These are phyloP conservation scores for Vitis riparia DNA, from an alignment of 164 flowering plant genomes.

Conservation along the genomic window DNA sequence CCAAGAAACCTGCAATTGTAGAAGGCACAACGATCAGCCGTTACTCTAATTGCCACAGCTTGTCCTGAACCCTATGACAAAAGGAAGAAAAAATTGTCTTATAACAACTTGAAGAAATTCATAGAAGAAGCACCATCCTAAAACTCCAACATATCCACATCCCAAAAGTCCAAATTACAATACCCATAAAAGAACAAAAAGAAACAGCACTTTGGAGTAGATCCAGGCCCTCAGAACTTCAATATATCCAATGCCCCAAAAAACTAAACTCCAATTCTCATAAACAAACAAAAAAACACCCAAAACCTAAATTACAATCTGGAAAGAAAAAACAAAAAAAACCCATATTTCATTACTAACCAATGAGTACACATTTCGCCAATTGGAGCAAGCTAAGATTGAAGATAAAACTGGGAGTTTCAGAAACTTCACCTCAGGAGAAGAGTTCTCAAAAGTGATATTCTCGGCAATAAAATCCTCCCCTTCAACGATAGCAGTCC, in stretches of 20 bases:
- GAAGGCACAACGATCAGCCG: constrained; percentile 94
- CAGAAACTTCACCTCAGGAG: constrained; percentile 58
- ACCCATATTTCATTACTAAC: constrained; percentile 1
- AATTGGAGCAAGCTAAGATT: background rate
- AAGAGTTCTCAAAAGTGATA: constrained; percentile 89
- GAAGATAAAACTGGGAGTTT: background rate
- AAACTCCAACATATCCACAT: background rate
- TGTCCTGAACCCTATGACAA: constrained; percentile 85
- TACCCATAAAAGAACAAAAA: background rate
- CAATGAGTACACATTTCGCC: background rate
- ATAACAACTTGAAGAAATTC: background rate
- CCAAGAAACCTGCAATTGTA: constrained; percentile 95
- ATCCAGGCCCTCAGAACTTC: background rate
- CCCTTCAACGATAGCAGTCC: constrained; percentile 81
- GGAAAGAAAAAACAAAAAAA: background rate
- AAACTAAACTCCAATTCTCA: constrained; percentile 1
- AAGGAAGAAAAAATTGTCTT: background rate
- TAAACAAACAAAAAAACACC: background rate
- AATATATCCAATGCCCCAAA: background rate
- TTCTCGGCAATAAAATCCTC: constrained; percentile 97
- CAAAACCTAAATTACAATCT: background rate
- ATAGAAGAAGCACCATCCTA: background rate
- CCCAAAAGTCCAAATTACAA: background rate
- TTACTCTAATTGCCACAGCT: constrained; percentile 94
- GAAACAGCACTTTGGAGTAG: background rate